phyloP scores from a whole-genome alignment of 768 basidiomycete genomes.

The Crucibulum laeve region DNA sequence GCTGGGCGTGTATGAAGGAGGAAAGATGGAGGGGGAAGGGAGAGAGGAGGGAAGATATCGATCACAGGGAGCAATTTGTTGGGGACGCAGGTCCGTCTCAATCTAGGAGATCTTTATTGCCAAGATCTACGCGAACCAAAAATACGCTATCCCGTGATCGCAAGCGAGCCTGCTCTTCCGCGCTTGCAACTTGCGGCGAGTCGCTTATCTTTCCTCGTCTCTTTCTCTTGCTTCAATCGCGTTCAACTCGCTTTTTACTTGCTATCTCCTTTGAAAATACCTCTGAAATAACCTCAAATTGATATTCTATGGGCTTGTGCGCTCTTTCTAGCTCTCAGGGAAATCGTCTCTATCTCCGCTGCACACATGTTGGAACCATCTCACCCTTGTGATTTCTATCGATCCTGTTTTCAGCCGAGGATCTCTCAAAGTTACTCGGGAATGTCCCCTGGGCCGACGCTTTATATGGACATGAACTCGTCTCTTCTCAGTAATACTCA shows the following conservation, averaged over 20 bases:
- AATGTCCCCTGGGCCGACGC: too few relatives aligned
- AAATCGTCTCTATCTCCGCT: neutral
- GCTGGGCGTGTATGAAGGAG: constrained; percentile 34
- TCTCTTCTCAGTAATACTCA: too few relatives aligned
- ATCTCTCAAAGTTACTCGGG: neutral
- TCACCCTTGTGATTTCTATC: neutral
- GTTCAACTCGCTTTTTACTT: neutral
- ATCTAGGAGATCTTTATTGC: neutral
- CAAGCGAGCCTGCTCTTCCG: neutral
- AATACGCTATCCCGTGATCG: neutral
- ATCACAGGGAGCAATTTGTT: constrained; percentile 20
- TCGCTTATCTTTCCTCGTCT: neutral
- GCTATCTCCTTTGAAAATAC: neutral
- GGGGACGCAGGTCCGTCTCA: neutral
- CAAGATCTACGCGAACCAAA: neutral
- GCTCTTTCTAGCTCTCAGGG: neutral
- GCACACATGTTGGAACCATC: neutral
- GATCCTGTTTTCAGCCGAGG: neutral
- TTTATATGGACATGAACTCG: too few relatives aligned
- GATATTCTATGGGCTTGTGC: neutral
- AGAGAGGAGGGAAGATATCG: constrained; percentile 1
- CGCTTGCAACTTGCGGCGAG: neutral
- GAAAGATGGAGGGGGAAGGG: constrained; percentile 31
- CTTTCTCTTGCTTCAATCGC: neutral
- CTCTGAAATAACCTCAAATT: neutral